Conservation (phyloP, 257 asterid genomes). For the Capsicum baccatum region DNA sequence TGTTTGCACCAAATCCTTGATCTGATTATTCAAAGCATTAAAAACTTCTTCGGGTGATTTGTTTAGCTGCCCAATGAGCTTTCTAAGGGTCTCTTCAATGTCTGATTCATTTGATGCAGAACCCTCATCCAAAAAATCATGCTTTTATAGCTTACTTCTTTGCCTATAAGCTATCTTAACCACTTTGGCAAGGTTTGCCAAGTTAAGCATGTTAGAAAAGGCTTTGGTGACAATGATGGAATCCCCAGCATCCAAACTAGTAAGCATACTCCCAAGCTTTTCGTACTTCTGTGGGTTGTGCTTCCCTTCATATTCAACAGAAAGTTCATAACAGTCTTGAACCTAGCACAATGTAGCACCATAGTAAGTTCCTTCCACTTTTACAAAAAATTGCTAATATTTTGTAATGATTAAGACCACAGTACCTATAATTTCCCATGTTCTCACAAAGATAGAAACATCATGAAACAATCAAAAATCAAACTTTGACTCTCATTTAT, state of each 20-base stretch:
- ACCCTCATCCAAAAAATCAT: conserved; percentile 86
- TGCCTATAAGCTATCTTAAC: conserved; percentile 97
- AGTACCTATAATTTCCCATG: background rate
- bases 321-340: conserved; percentile 88
- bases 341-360: conserved; percentile 51
- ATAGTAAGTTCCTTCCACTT: conserved; percentile 23
- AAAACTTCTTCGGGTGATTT: conserved; percentile 84
- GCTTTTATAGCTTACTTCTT: conserved; percentile 72
- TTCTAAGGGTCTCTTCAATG: conserved; percentile 88
- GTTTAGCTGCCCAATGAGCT: conserved; percentile 76
- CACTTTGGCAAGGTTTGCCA: conserved; percentile 95
- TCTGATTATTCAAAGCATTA: conserved; percentile 89
- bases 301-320: conserved; percentile 85
- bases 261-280: conserved; percentile 87
- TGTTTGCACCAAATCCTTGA: conserved; percentile 80
- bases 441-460: background rate
- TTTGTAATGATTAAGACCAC: background rate
- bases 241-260: conserved; percentile 96
- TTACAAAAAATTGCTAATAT: background rate
- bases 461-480: background rate
- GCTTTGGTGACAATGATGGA: conserved; percentile 88
- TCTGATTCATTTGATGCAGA: conserved; percentile 91
- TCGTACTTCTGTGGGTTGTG: conserved; percentile 73
- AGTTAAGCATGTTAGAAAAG: conserved; percentile 91
- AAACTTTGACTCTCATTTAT: background rate